Conservation (phyloP, 1,284 basidiomycete genomes). For the Ceratobasidium sp. region DNA sequence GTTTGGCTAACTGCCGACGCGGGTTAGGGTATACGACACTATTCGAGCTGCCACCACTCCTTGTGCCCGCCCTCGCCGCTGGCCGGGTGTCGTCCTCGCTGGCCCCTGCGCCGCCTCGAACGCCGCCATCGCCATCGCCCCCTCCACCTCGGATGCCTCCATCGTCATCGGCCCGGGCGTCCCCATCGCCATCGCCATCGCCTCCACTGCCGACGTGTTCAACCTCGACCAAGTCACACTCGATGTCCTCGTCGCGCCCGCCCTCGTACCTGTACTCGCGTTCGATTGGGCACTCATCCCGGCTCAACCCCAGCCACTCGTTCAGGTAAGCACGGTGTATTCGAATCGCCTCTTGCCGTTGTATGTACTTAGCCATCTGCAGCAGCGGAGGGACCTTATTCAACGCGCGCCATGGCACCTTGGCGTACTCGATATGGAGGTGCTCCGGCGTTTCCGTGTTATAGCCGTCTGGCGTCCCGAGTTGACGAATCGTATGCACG, state of each 20-base stretch:
- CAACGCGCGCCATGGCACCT: conserved; percentile 40
- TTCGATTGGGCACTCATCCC: background rate
- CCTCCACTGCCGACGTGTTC: background rate
- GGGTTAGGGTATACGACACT: background rate
- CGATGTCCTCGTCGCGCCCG: background rate
- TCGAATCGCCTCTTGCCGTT: conserved; percentile 11
- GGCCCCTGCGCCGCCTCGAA: background rate
- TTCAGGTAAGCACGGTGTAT: conserved; percentile 7
- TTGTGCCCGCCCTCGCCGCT: too few relatives aligned
- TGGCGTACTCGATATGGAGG: conserved; percentile 42
- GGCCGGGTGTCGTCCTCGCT: too few relatives aligned
- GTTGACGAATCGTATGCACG: conserved; percentile 9
- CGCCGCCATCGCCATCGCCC: too few relatives aligned
- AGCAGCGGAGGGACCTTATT: conserved; percentile 20
- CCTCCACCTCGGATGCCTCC: too few relatives aligned
- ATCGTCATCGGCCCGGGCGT: too few relatives aligned
- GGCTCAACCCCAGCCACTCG: background rate
- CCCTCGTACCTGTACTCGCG: too few relatives aligned
- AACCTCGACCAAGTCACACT: background rate
- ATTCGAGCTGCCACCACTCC: too few relatives aligned
- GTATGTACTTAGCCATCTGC: conserved; percentile 42
- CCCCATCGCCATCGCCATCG: background rate
- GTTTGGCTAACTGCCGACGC: background rate
- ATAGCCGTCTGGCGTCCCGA: conserved; percentile 41
- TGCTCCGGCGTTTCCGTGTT: conserved; percentile 42